Evolutionary conservation across 768 basidiomycete species (phyloP).

Genomic region (Lentinula aciculospora): DNA sequence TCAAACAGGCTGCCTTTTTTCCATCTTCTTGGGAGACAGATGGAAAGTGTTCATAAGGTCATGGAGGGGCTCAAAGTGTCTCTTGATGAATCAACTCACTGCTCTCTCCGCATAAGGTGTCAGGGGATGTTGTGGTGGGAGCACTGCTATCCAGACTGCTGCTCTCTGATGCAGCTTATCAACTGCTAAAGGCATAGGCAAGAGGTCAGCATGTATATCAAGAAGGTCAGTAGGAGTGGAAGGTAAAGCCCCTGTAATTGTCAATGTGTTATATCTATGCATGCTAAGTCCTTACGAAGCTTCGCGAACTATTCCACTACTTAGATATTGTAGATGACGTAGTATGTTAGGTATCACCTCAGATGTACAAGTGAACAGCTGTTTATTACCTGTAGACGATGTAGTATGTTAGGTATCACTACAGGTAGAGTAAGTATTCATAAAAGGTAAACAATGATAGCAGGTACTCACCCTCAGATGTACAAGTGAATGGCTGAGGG

Average conservation of each 20-base stretch:
- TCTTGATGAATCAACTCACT: neutral
- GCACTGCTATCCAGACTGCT: constrained; percentile 7
- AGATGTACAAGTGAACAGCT: too few relatives aligned
- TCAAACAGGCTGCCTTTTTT: neutral
- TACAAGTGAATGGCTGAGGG: too few relatives aligned
- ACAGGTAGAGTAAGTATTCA: too few relatives aligned
- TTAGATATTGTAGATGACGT: too few relatives aligned
- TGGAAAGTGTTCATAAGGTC: constrained; percentile 8
- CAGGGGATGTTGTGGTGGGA: constrained; percentile 9
- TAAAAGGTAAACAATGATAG: too few relatives aligned
- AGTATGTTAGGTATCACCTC: too few relatives aligned
- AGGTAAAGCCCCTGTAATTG: constrained; percentile 8
- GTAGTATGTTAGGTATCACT: too few relatives aligned
- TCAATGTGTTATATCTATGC: too few relatives aligned
- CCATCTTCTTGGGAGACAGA: neutral
- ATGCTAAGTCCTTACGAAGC: too few relatives aligned
- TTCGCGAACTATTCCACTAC: too few relatives aligned
- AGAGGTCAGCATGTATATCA: constrained; percentile 10
- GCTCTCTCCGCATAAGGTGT: neutral
- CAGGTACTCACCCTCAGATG: too few relatives aligned
- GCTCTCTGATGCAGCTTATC: constrained; percentile 3
- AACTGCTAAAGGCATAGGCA: constrained; percentile 9
- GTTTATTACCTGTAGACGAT: too few relatives aligned
- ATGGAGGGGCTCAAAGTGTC: constrained; percentile 13
- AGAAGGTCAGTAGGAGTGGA: constrained; percentile 10